Percentiles rank a stretch among this genome's conserved stretches.
These are phyloP conservation scores for Allomyces macrogynus DNA, from an alignment of 192 early-diverging fungal species.

Conservation along the genomic window DNA sequence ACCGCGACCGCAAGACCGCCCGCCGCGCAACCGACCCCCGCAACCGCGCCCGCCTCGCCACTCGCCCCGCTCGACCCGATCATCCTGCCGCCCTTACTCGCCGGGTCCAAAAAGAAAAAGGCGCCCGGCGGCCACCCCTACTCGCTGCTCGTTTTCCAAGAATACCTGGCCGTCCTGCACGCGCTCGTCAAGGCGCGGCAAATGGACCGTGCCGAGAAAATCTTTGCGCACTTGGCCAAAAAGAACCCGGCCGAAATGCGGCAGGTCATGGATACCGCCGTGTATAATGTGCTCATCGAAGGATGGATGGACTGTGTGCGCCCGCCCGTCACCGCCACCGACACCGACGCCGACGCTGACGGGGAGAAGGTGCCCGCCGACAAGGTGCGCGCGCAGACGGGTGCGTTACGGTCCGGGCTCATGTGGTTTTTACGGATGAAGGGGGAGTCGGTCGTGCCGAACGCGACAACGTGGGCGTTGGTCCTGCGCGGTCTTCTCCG, in stretches of 20 bases:
- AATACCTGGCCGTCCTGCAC: slow-evolving; percentile 58
- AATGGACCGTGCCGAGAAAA: slow-evolving; percentile 47
- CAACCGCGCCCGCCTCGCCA: too few species aligned
- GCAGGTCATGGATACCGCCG: slow-evolving; percentile 36
- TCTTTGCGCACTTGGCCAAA: slow-evolving; percentile 40
- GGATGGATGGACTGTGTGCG: slow-evolving; percentile 34
- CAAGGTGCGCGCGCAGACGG: slow-evolving; percentile 50
- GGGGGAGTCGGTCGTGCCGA: slow-evolving; percentile 5
- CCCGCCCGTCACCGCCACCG: slow-evolving; percentile 27
- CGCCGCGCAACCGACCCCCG: too few species aligned
- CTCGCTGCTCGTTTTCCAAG: slow-evolving; percentile 4
- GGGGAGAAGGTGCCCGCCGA: slow-evolving; percentile 25
- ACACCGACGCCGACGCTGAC: slow-evolving; percentile 52
- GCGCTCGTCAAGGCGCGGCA: slow-evolving; percentile 56
- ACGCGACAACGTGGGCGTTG: slow-evolving; percentile 3
- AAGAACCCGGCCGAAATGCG: slow-evolving; percentile 48
- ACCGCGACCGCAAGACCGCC: too few species aligned
- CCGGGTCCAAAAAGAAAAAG: not conserved
- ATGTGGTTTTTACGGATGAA: slow-evolving; percentile 38
- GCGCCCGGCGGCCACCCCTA: not conserved
- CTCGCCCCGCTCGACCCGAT: not conserved
- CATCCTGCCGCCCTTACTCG: not conserved
- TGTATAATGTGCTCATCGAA: slow-evolving; percentile 71
- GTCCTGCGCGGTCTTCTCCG: slow-evolving; percentile 11
- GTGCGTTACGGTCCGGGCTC: slow-evolving; percentile 35